These are phyloP conservation scores for Clarireedia paspali DNA, from an alignment of 2,329 filamentous ascomycete genomes.

Conservation along the genomic window DNA sequence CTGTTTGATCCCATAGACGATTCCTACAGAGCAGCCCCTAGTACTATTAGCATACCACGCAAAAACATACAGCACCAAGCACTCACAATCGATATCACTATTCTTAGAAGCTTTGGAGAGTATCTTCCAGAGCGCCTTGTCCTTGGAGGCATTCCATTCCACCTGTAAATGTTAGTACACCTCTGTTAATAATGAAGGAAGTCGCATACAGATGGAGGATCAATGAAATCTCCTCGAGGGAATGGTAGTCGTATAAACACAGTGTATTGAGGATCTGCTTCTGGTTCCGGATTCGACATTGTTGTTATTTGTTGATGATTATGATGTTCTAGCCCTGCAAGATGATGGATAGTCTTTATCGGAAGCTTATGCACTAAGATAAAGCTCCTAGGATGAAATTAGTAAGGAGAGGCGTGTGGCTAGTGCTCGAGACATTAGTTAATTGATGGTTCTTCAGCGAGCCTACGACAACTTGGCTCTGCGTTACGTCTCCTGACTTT, in stretches of 20 bases:
- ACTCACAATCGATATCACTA: conserved; percentile 75
- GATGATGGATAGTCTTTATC: conserved; percentile 16
- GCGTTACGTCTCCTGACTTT: no score
- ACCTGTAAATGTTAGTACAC: conserved; percentile 45
- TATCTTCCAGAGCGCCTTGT: conserved; percentile 83
- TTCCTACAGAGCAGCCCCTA: conserved; percentile 71
- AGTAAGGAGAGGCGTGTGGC: background rate
- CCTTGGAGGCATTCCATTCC: conserved; percentile 81
- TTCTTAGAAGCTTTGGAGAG: conserved; percentile 74
- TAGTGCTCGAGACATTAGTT: no score
- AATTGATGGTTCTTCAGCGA: no score
- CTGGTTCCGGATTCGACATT: conserved; percentile 20
- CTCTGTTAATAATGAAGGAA: background rate
- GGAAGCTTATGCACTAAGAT: conserved; percentile 16
- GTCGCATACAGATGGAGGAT: conserved; percentile 69
- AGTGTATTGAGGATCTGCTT: conserved; percentile 39
- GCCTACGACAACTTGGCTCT: no score
- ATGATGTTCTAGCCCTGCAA: background rate
- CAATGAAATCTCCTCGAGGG: conserved; percentile 76
- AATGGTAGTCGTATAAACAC: conserved; percentile 89
- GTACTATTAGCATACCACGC: conserved; percentile 14
- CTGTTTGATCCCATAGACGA: background rate
- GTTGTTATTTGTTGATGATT: conserved; percentile 7
- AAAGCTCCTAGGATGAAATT: conserved; percentile 7
- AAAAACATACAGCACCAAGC: background rate